Conservation (phyloP, 257 asterid genomes). For the Scutellaria minor region DNA sequence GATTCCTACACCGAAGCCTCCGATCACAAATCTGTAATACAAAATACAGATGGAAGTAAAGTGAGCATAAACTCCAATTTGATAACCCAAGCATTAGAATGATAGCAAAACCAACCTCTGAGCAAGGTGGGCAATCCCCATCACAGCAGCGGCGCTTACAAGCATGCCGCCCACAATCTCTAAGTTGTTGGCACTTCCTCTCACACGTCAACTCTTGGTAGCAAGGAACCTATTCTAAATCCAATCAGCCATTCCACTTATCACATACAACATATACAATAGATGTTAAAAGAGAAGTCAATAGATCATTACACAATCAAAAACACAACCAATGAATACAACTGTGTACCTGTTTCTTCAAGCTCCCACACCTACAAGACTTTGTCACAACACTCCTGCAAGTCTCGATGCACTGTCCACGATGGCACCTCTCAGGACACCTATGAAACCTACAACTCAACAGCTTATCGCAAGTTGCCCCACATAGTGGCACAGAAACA, state of each 20-base stretch:
- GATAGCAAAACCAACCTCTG: slow-evolving; percentile 63
- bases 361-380: slow-evolving; percentile 97
- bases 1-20: slow-evolving; percentile 95
- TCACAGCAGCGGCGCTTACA: slow-evolving; percentile 95
- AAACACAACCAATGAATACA: slow-evolving; percentile 27
- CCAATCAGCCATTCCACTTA: slow-evolving; percentile 46
- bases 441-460: slow-evolving; percentile 79
- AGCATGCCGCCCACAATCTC: slow-evolving; percentile 92
- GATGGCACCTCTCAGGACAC: slow-evolving; percentile 96
- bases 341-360: slow-evolving; percentile 73
- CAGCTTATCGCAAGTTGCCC: slow-evolving; percentile 75
- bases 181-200: slow-evolving; percentile 80
- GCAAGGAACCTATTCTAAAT: slow-evolving; percentile 86
- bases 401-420: slow-evolving; percentile 74
- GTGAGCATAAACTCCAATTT: slow-evolving; percentile 9
- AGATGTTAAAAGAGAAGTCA: background rate
- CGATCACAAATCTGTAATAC: slow-evolving; percentile 77
- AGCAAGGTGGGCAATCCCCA: slow-evolving; percentile 96
- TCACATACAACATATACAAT: slow-evolving; percentile 24
- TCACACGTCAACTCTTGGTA: slow-evolving; percentile 90
- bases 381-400: slow-evolving; percentile 76
- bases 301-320: background rate
- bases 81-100: background rate
- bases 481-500: slow-evolving; percentile 71
- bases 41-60: slow-evolving; percentile 1